Evolutionary conservation across 331 rosid genomes (phyloP), one percentile per base, ranked within the genome.

Genomic region (Quercus phellos): DNA sequence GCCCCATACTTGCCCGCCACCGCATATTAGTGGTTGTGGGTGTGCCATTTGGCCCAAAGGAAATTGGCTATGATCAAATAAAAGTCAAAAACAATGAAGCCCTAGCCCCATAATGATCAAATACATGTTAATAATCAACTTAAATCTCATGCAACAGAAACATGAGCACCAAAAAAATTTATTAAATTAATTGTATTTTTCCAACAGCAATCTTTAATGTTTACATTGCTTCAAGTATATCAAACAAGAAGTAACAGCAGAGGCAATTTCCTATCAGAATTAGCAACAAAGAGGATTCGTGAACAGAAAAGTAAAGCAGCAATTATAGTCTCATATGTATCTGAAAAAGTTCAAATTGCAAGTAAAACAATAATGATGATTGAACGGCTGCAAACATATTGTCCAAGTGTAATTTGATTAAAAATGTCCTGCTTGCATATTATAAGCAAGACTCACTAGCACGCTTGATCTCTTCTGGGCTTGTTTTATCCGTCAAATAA

Each of bases 401-500:
- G 0, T 32, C 70, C 51, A 34, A 66, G 24, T 66, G 17, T 66
- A 1, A 66, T 30, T 66, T 12, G 16, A 32, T 34, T 66, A 34
- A 66, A n/a, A 17, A 66, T n/a, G 46, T 8, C 46, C 34, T 22
- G 19, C 68, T 55, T 60, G 60, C 29, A 30, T 42, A 6, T 42
- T 17, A 18, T 24, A 43, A 24, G 72, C 68, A 58, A 76, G 60
- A 88, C 96, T 89, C 77, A 94, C 97, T 90, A 79, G 98, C 98
- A 51, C 85, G 88, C 88, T 89, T 89, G 79, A 94, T 92, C 87
- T 94, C 98, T 3, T 81, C 71, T 4, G 81, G 93, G 30, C 85
- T 85, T 55, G 94, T 94, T 16, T 82, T 70, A 77, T 94, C 98
- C 24, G 97, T 92, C 74, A 92, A 87, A 80, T 92, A 94, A 76